These are phyloP conservation scores for Coffea eugenioides DNA, from an alignment of 257 asterid genomes.

Conservation along the genomic window DNA sequence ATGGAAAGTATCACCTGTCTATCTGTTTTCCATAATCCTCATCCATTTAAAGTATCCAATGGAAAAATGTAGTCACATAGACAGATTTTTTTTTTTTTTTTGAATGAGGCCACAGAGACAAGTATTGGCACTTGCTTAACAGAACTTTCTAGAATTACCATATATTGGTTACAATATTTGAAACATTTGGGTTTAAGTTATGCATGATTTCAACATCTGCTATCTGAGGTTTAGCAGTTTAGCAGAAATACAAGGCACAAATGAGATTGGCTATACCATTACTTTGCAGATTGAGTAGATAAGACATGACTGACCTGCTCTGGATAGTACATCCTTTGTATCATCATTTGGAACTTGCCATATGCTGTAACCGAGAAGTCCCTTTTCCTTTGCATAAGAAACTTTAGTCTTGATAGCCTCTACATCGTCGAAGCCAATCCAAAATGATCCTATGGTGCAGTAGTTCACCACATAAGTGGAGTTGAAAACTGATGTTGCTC, in stretches of 20 bases:
- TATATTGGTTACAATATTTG: no score
- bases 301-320: conserved; percentile 25
- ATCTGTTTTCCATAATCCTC: no score
- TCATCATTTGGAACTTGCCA: conserved; percentile 35
- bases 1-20: background rate
- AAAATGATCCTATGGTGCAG: conserved; percentile 16
- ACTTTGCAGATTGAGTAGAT: background rate
- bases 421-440: conserved; percentile 39
- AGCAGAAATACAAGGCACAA: background rate
- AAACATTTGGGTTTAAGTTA: no score
- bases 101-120: background rate
- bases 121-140: background rate
- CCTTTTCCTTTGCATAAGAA: conserved; percentile 37
- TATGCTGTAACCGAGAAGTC: conserved; percentile 31
- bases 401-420: conserved; percentile 36
- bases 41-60: background rate
- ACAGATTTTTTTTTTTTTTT: no score
- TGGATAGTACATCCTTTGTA: conserved; percentile 26
- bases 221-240: background rate
- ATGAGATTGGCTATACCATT: background rate
- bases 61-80: no score
- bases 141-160: background rate
- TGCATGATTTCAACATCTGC: background rate
- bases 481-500: conserved; percentile 23
- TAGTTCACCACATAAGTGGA: conserved; percentile 37